A percentile compares a stretch with the other conserved stretches of the same genome.
Evolutionary conservation across 768 basidiomycete species (phyloP).

Genomic region (Botryobasidium botryosum): DNA sequence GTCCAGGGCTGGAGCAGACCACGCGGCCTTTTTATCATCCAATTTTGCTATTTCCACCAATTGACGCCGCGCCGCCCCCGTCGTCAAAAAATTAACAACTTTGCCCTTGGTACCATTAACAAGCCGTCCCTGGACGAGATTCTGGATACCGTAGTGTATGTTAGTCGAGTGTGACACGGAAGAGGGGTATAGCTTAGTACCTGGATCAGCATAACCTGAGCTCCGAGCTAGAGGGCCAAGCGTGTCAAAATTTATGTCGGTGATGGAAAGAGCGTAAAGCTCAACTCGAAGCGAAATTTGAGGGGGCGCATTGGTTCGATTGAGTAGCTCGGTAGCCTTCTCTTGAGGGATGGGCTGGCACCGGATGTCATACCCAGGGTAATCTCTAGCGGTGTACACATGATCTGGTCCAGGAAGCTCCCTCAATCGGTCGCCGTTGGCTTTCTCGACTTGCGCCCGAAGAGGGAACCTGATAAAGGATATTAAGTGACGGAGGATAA

Average conservation of each 20-base stretch:
- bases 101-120: slow-evolving; percentile 58
- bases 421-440: slow-evolving; percentile 36
- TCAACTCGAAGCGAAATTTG: slow-evolving; percentile 16
- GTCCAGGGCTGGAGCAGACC: neutral
- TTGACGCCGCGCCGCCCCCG: slow-evolving; percentile 28
- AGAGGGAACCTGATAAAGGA: slow-evolving; percentile 41
- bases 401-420: slow-evolving; percentile 19
- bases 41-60: slow-evolving; percentile 25
- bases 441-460: slow-evolving; percentile 49
- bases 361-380: slow-evolving; percentile 29
- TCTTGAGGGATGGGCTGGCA: slow-evolving; percentile 21
- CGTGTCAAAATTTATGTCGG: no score
- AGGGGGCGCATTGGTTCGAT: slow-evolving; percentile 14
- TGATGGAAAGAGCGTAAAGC: no score
- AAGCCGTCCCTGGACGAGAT: slow-evolving; percentile 45
- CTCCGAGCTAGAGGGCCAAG: slow-evolving; percentile 66
- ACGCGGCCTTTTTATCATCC: slow-evolving; percentile 15
- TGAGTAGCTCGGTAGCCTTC: slow-evolving; percentile 26
- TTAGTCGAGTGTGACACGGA: no score
- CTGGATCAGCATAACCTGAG: slow-evolving; percentile 59
- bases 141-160: slow-evolving; percentile 35
- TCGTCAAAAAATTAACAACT: slow-evolving; percentile 30
- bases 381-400: slow-evolving; percentile 30
- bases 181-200: neutral
- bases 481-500: neutral